These are phyloP conservation scores for Cyberlindnera suaveolens DNA, from an alignment of 805 yeast genomes.

Conservation along the genomic window DNA sequence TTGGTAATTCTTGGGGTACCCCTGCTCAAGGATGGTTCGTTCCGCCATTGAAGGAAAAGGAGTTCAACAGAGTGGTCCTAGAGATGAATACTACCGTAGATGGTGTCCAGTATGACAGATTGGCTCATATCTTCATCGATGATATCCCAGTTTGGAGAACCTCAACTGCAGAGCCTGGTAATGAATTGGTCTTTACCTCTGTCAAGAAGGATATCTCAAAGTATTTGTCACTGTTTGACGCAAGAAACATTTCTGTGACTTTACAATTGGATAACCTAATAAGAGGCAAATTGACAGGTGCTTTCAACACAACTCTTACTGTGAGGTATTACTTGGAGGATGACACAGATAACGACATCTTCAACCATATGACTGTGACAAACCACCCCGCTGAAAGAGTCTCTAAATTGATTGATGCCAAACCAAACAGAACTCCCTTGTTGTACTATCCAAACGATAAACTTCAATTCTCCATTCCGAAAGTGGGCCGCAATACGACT, in stretches of 20 bases:
- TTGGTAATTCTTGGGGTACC: conserved; percentile 56
- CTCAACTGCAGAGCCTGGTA: conserved; percentile 75
- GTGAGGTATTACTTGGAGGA: conserved; percentile 42
- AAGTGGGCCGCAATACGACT: conserved; percentile 49
- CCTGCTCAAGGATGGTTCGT: conserved; percentile 38
- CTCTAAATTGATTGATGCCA: conserved; percentile 10
- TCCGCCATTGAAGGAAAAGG: conserved; percentile 38
- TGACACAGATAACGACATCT: conserved; percentile 9
- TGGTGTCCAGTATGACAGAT: conserved; percentile 61
- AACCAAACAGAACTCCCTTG: conserved; percentile 35
- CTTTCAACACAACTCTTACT: conserved; percentile 45
- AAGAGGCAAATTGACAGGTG: conserved; percentile 51
- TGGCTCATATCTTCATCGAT: conserved; percentile 55
- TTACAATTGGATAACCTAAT: conserved; percentile 64
- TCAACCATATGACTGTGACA: conserved; percentile 15
- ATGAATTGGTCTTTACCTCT: conserved; percentile 39
- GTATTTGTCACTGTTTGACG: conserved; percentile 44
- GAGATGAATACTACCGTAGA: conserved; percentile 45
- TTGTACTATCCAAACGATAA: conserved; percentile 38
- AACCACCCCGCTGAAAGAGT: conserved; percentile 17
- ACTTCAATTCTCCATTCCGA: conserved; percentile 36
- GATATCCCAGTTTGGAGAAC: conserved; percentile 77
- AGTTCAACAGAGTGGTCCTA: conserved; percentile 48
- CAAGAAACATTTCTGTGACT: conserved; percentile 33
- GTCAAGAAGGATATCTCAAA: conserved; percentile 59